A percentile compares a stretch with the other conserved stretches of the same genome.
Evolutionary conservation across 2,329 filamentous ascomycete species (phyloP).

Genomic region (Cercospora berteroae): DNA sequence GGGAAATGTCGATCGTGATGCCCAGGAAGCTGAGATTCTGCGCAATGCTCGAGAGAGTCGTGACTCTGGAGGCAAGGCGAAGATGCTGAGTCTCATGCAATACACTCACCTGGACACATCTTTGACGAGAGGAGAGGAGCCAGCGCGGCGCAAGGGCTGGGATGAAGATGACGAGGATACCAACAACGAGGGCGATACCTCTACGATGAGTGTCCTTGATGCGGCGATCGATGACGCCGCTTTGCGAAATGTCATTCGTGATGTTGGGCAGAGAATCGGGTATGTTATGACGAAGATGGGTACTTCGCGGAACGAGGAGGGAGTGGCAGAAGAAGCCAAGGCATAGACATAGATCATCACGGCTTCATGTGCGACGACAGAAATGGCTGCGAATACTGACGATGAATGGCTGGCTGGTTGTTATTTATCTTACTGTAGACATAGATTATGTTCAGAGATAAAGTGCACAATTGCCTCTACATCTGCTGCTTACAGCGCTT

Average conservation of each 20-base stretch:
- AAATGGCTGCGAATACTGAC: background rate
- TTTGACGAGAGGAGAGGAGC: slow-evolving; percentile 4
- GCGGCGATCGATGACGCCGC: slow-evolving; percentile 52
- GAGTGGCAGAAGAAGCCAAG: background rate
- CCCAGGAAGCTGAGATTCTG: slow-evolving; percentile 38
- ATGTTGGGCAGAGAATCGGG: slow-evolving; percentile 45
- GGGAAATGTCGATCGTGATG: slow-evolving; percentile 38
- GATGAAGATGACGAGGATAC: background rate
- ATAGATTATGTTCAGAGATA: background rate
- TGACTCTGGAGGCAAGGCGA: slow-evolving; percentile 38
- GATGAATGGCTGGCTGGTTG: background rate
- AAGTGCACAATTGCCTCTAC: background rate
- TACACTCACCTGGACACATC: slow-evolving; percentile 54
- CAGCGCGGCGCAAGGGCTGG: background rate
- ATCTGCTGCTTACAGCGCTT: too few species aligned
- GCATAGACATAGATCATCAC: background rate
- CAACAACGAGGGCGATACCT: slow-evolving; percentile 33
- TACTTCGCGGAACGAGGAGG: background rate
- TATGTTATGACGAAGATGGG: slow-evolving; percentile 52
- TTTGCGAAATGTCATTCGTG: slow-evolving; percentile 50
- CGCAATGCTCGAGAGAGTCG: slow-evolving; percentile 34
- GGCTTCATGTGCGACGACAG: background rate
- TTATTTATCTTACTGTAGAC: background rate
- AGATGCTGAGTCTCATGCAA: slow-evolving; percentile 54
- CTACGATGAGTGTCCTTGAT: slow-evolving; percentile 34